Evolutionary conservation across 257 asterid species (phyloP), one percentile per base, ranked within the genome.

Genomic region (Paraleonurus japonicus): DNA sequence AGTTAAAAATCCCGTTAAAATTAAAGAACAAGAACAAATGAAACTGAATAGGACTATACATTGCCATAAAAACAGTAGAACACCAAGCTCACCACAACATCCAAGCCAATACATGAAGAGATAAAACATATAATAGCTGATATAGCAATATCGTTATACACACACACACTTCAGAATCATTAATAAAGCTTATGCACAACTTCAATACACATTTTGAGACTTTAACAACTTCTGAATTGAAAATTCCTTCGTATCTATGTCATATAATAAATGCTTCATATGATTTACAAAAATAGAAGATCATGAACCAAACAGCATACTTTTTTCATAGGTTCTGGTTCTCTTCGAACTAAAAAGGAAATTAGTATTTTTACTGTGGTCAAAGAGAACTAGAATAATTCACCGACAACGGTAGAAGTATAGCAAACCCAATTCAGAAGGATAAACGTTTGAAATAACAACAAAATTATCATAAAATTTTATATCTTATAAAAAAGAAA

Each of bases 1-100:
- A 79, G 53, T 60, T 72, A 69, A 51, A 75, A 69, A 65, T 45
- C 43, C 75, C 73, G 65, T 9, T 72, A 66, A 54, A 48, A 68
- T 27, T 65, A 15, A 76, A 75, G 17, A 53, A 69, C 11, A 37
- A 22, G 22, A 60, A 16, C n/a, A 55, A 72, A 65, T 45, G n/a
- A 33, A 70, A 26, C 28, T 17, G 1, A 50, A 51, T 12, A 35
- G 32, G 41, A 16, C 13, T 10, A 59, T 57, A 68, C 57, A 79
- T 62, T n/a, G 17, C 67, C 35, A 69, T n/a, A 60, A 37, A n/a
- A n/a, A n/a, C n/a, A n/a, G n/a, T n/a, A n/a, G 63, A 63, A 39
- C 78, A 35, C 59, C 32, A 54, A 41, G 4, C 22, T 60, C 43
- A 57, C 8, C 28, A 19, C 7, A 53, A 7, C 15, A 19, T 19